Conservation (phyloP, 1,284 basidiomycete species). For the Trichosporon sp. region DNA sequence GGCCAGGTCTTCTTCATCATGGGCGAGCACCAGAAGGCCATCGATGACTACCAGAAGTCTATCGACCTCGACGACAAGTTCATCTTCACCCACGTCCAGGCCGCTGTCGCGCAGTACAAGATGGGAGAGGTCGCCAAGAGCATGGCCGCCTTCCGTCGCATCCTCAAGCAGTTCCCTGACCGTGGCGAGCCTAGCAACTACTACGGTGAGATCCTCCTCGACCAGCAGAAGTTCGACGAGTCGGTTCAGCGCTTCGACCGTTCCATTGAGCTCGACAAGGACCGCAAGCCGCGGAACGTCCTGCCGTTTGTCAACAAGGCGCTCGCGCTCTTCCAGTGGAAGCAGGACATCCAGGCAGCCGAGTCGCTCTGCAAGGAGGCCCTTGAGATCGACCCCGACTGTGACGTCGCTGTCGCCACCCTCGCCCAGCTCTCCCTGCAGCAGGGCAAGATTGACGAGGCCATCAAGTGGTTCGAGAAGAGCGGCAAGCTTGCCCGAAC, state of each 20-base stretch:
- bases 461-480: constrained; percentile 80
- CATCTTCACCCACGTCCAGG: constrained; percentile 68
- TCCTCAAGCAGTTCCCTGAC: constrained; percentile 73
- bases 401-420: constrained; percentile 93
- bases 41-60: constrained; percentile 85
- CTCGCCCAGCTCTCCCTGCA: constrained; percentile 91
- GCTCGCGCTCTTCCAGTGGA: constrained; percentile 91
- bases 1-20: constrained; percentile 98
- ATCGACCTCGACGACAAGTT: constrained; percentile 65
- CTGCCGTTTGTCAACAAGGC: constrained; percentile 96
- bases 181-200: constrained; percentile 85
- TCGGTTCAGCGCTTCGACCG: constrained; percentile 93
- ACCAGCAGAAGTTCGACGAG: constrained; percentile 84
- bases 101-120: constrained; percentile 97
- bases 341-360: constrained; percentile 78
- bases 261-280: constrained; percentile 81
- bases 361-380: constrained; percentile 85
- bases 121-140: constrained; percentile 68
- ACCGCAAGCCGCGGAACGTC: constrained; percentile 67
- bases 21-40: constrained; percentile 79
- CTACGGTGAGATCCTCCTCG: constrained; percentile 91
- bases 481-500: constrained; percentile 83
- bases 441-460: constrained; percentile 82
- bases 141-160: constrained; percentile 83
- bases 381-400: constrained; percentile 80